Evolutionary conservation across 768 basidiomycete species (phyloP).

Genomic region (Pluteus cervinus): DNA sequence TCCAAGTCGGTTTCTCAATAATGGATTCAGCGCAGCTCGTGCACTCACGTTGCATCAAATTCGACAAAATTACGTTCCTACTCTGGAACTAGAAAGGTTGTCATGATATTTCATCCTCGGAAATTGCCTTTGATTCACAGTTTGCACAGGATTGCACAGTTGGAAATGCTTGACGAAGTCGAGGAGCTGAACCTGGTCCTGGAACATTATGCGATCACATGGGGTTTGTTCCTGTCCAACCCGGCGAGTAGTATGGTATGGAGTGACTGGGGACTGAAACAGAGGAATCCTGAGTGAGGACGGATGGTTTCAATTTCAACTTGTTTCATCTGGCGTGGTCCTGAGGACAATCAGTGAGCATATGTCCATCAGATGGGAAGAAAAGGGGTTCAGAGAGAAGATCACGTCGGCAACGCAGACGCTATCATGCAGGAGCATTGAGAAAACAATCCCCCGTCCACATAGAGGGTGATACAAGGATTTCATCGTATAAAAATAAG

Average conservation of each 20-base stretch:
- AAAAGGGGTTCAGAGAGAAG: conserved; percentile 7
- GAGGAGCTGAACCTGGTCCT: conserved; percentile 92
- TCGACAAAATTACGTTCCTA: conserved; percentile 40
- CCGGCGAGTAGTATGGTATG: conserved; percentile 15
- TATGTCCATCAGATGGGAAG: not conserved
- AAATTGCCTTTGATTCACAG: not conserved
- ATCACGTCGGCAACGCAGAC: conserved; percentile 1
- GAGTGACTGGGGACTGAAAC: conserved; percentile 31
- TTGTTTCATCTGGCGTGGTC: not conserved
- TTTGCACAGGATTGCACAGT: conserved; percentile 54
- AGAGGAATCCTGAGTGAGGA: no score
- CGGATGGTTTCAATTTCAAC: no score
- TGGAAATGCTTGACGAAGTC: conserved; percentile 90
- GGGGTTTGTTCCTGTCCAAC: conserved; percentile 38
- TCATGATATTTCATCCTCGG: conserved; percentile 10
- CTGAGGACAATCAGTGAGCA: not conserved
- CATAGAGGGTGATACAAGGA: no score
- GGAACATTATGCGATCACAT: conserved; percentile 84
- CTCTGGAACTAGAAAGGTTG: conserved; percentile 53
- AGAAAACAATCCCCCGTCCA: conserved; percentile 1
- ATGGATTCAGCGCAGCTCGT: conserved; percentile 47
- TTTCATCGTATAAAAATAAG: no score
- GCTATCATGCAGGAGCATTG: conserved; percentile 3
- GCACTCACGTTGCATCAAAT: conserved; percentile 71
- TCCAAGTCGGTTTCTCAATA: conserved; percentile 48